Evolutionary conservation across 495 filamentous ascomycete species (phyloP).

Genomic region (Tuber umbilicatum): DNA sequence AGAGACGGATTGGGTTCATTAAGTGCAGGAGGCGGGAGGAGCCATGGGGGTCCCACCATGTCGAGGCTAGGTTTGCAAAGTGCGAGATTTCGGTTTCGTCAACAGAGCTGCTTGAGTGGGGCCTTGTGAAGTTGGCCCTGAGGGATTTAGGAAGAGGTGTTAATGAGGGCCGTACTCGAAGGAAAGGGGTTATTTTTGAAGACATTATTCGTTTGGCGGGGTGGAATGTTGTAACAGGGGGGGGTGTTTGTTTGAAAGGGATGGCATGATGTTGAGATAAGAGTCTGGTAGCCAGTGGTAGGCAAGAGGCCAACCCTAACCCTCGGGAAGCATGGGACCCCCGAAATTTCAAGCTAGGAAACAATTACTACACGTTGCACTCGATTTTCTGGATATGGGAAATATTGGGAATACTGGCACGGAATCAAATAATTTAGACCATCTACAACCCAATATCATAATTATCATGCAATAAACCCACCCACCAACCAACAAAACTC

Average conservation of each 20-base stretch:
- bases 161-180: background rate
- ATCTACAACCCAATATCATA: background rate
- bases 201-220: background rate
- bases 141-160: background rate
- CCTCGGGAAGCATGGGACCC: background rate
- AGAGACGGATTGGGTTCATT: constrained; percentile 95
- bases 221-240: background rate
- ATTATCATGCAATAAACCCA: background rate
- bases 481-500: background rate
- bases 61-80: constrained; percentile 84
- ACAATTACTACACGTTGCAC: background rate
- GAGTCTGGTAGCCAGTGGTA: no score
- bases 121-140: background rate
- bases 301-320: background rate
- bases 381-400: background rate
- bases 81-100: constrained; percentile 83
- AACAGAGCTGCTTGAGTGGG: constrained; percentile 56
- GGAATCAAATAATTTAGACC: background rate
- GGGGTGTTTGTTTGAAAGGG: background rate
- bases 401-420: background rate
- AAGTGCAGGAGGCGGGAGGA: constrained; percentile 86
- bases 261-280: background rate
- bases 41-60: constrained; percentile 97
- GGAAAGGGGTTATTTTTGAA: background rate
- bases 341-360: background rate